phyloP scores from a whole-genome alignment of 768 basidiomycete species.

The Kwoniella shandongensis region DNA sequence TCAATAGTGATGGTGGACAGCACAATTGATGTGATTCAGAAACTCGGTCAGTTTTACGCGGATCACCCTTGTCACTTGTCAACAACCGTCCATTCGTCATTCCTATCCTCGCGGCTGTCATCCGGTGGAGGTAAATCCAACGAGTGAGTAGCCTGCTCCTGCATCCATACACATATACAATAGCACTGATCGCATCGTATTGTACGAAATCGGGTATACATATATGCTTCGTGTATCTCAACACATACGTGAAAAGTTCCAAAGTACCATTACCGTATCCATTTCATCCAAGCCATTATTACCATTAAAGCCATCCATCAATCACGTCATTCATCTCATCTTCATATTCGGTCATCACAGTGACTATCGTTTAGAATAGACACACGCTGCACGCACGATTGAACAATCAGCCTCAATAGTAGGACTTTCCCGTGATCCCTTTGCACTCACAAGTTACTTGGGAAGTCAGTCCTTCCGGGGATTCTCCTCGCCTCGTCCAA shows the following conservation, averaged over 20 bases:
- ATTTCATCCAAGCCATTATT: not conserved
- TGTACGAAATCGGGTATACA: not conserved
- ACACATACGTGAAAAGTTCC: not conserved
- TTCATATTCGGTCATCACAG: not conserved
- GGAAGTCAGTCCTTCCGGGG: slow-evolving; percentile 53
- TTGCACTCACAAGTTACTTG: slow-evolving; percentile 53
- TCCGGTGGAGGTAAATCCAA: slow-evolving; percentile 1
- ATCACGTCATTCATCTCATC: slow-evolving; percentile 2
- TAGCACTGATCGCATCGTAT: too few species aligned
- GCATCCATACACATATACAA: too few species aligned
- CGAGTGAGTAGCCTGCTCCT: too few species aligned
- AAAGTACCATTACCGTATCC: not conserved
- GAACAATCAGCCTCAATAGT: not conserved
- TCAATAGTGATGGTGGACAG: not conserved
- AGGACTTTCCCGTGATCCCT: not conserved
- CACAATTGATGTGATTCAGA: too few species aligned
- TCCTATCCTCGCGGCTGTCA: not conserved
- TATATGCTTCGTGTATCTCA: not conserved
- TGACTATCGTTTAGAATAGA: slow-evolving; percentile 25
- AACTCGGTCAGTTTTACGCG: too few species aligned
- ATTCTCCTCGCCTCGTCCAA: slow-evolving; percentile 51
- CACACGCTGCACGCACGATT: slow-evolving; percentile 27
- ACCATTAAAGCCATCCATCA: not conserved
- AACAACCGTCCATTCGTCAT: not conserved
- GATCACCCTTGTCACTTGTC: too few species aligned